Evolutionary conservation across 495 filamentous ascomycete species (phyloP), one percentile per base, ranked within the genome.

Genomic region (Hypoxylon intermedium): DNA sequence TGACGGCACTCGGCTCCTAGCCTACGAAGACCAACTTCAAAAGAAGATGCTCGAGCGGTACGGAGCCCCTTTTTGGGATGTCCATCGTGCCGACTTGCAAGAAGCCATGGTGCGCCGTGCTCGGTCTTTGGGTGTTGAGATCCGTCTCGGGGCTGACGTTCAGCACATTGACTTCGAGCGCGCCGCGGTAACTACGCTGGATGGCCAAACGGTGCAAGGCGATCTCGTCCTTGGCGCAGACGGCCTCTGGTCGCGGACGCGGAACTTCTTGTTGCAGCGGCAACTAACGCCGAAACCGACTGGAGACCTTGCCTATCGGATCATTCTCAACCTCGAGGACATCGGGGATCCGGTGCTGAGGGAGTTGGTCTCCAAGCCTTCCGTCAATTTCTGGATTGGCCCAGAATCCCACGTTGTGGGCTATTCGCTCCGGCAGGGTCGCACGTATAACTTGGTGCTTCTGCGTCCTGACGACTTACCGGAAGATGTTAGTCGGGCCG

Each of bases 341-440:
- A 72, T 86, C 41, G 68, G 70, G 18, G 76, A 78, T 16, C 71
- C 75, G 24, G 76, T 79, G 38, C 73, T 79, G 9, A 72, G 71
- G 0, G 74, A 77, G 13, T 66, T 86, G 1, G 76, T 85, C 0
- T 45, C 66, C 5, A 72, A 83, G 15, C 81, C 86, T 0, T 79
- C 80, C 12, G 86, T 90, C 11, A 80, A 89, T 55, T 87, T 89
- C 63, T 92, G 89, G 89, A 67, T 89, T 21, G 88, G 89, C 0
- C 84, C 85, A 1, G 53, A 68, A 7, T 74, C 72, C 5, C 86
- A 88, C 56, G 79, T 80, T 2, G 83, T 86, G 1, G 82, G 79
- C 19, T 88, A 88, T 51, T 74, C 82, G 9, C 72, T 88, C 23
- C 71, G 78, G 42, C 77, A 67, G 5, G 81, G 79, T 15, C 61